These are phyloP conservation scores for Pseudoperonospora humuli DNA, from an alignment of 352 stramenopile species.

Conservation along the genomic window DNA sequence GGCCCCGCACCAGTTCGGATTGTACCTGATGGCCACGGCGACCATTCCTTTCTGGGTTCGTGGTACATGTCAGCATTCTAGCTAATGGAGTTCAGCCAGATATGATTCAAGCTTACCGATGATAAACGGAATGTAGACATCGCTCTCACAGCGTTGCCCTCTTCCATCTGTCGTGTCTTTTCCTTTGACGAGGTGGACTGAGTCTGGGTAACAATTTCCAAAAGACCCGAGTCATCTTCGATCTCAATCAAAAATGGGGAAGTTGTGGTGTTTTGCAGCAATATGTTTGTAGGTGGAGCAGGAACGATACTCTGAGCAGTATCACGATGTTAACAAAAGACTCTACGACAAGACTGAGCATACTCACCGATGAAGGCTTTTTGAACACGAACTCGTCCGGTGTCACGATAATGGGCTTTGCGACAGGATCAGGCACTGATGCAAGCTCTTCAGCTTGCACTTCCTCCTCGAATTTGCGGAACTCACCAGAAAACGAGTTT, in stretches of 20 bases:
- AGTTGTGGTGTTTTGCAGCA: conserved; percentile 63
- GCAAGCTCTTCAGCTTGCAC: background rate
- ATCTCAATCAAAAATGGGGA: conserved; percentile 56
- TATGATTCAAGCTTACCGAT: too few relatives aligned
- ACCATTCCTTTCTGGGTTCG: too few relatives aligned
- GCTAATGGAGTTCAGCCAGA: too few relatives aligned
- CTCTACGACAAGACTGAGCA: background rate
- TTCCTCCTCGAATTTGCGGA: conserved; percentile 21
- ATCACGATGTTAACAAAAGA: too few relatives aligned
- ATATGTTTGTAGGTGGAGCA: conserved; percentile 63
- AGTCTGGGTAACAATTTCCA: conserved; percentile 54
- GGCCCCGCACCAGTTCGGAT: too few relatives aligned
- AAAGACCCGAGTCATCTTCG: conserved; percentile 36
- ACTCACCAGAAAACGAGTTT: conserved; percentile 21
- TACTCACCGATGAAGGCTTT: conserved; percentile 24
- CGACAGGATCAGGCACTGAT: conserved; percentile 18
- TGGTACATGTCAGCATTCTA: too few relatives aligned
- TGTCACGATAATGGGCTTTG: conserved; percentile 43
- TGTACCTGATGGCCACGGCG: too few relatives aligned
- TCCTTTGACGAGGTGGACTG: conserved; percentile 1
- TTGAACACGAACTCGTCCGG: conserved; percentile 63
- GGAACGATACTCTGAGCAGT: too few relatives aligned
- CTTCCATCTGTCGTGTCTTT: too few relatives aligned
- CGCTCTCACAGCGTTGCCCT: too few relatives aligned
- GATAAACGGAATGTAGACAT: too few relatives aligned